Conservation (phyloP, 805 yeast species). For the fission yeast (Schizosaccharomyces pombe) region DNA sequence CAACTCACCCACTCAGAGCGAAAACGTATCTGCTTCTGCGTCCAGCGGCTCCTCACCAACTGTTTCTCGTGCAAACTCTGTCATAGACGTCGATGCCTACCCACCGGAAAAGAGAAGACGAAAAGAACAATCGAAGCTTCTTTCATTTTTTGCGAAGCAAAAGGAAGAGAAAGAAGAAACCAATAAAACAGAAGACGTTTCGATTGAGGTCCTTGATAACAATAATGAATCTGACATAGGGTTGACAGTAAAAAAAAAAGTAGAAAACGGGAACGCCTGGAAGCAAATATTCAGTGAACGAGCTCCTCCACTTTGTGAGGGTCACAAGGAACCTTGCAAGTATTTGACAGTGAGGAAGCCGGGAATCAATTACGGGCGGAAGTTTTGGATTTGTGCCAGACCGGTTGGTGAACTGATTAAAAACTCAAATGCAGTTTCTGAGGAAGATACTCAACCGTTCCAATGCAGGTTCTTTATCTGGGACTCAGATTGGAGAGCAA, state of each 20-base stretch:
- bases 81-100: background rate
- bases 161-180: background rate
- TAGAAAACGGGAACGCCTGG: background rate
- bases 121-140: background rate
- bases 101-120: background rate
- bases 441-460: conserved; percentile 8
- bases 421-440: conserved; percentile 5
- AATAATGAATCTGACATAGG: background rate
- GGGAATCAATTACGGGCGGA: conserved; percentile 18
- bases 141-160: background rate
- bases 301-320: conserved; percentile 13
- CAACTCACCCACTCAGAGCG: background rate
- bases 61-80: background rate
- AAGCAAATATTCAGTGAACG: background rate
- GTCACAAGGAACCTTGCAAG: conserved; percentile 17
- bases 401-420: conserved; percentile 9
- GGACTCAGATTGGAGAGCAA: conserved; percentile 8
- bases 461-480: conserved; percentile 18
- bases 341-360: conserved; percentile 14
- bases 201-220: too few species aligned
- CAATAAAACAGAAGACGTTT: too few species aligned
- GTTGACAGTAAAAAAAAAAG: background rate
- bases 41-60: background rate
- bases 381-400: conserved; percentile 19
- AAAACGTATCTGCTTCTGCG: background rate